Base-by-base conservation (phyloP, 2,329 filamentous ascomycete species). In the Fusarium sp. region DNA sequence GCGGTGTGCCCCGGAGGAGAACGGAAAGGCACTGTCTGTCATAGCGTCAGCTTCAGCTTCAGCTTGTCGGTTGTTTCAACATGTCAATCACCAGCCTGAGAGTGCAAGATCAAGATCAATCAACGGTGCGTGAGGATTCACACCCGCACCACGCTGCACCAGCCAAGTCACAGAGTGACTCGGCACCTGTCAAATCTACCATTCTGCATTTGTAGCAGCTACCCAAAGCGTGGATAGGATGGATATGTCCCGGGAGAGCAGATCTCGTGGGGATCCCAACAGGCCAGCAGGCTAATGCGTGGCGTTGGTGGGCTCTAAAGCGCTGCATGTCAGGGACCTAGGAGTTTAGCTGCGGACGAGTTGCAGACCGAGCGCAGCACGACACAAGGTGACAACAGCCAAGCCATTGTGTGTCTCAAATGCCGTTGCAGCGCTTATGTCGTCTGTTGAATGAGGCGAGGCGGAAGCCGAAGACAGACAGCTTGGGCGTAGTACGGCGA, bases 191-290 rank as follows among this genome's bases (percentile, higher is more conserved):
- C 62, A 66, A 52, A 62, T 36, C 15, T 48, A 37, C 39, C 44
- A 47, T 59, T 52, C 28, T 23, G 23, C 23, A 23, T 23, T 23
- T 23, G 15, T 43, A 34, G 55, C 51, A 40, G 50, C 43, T 70
- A 64, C 66, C 66, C 63, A 70, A 37, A 37, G 37, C 53, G 28
- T 70, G 62, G 66, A 60, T 59, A 40, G 23, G 50, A 63, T 60
- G 48, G 65, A 31, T 55, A 55, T 60, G 18, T 68, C 54, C 55
- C 55, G 39, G 51, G 44, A 62, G 47, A 65, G 68, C 60, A 72
- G 72, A 74, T 74, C 72, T 74, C 60, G 67, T 50, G 65, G 72
- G 57, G 72, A 70, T 74, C 70, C 65, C 63, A 71, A 61, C 56
- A 67, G 61, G 53, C 59, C 50, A 62, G 56, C 46, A 50, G 57